Evolutionary conservation across 352 stramenopile species (phyloP), one percentile per base, ranked within the genome.

Genomic region (Peronospora farinosa): DNA sequence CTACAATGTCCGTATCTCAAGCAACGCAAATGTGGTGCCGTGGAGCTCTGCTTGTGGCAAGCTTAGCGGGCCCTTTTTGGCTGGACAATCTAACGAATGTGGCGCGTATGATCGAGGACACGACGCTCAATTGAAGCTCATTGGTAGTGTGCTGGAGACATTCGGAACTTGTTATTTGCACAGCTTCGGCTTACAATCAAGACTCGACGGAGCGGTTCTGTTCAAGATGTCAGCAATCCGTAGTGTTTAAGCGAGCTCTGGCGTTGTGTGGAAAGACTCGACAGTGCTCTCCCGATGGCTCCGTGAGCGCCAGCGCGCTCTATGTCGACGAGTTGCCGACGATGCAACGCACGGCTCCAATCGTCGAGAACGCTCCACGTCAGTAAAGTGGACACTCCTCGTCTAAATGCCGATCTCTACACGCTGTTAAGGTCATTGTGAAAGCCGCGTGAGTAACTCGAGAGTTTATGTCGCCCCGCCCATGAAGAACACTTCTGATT

Each of bases 81-180:
- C 58, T 21, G 19, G 19, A 21, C 19, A 21, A 21, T 21, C 19
- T 21, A 21, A 3, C 19, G 19, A 21, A 21, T 3, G 19, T 21
- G 19, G 19, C 19, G 19, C 19, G 19, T 21, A 21, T 21, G 19
- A 21, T 21, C 19, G 19, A 21, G 19, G n/a, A 21, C 3, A 3
- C 19, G 19, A 21, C 19, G 19, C 19, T 21, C 19, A 21, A 21
- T 21, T 63, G 48, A 40, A 49, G 53, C 38, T 44, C 39, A 21
- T 21, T 21, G 19, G 19, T 21, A 3, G 1, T 21, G 3, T 21
- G 19, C 19, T 33, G 35, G 36, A 53, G 37, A 35, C 39, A 57
- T 57, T 25, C 40, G 13, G 45, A 53, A 38, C 37, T 46, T 65
- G 57, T 65, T 57, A 65, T 65, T 57, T 65, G 51, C 57, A 65